Conservation (phyloP, 2,329 filamentous ascomycete species). For the Verticillium tricorpus region DNA sequence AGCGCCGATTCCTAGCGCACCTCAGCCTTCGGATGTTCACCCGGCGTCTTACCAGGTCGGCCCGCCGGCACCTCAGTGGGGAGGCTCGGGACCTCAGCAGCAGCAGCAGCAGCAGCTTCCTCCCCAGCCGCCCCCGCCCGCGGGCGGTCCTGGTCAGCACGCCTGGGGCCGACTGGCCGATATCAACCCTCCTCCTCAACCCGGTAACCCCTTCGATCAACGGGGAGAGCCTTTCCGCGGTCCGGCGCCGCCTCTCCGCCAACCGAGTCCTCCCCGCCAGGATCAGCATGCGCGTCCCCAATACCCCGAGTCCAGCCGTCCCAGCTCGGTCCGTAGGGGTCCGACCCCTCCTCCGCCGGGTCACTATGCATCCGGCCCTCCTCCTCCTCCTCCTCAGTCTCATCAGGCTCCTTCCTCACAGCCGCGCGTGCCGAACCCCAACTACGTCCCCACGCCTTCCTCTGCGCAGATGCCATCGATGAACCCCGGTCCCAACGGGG, state of each 20-base stretch:
- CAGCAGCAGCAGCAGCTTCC: conserved; percentile 31
- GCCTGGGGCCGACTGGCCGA: conserved; percentile 68
- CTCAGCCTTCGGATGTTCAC: conserved; percentile 93
- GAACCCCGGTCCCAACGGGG: conserved; percentile 31
- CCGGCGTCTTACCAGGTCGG: conserved; percentile 90
- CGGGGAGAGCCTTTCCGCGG: conserved; percentile 65
- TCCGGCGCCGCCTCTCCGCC: conserved; percentile 63
- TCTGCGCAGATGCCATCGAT: conserved; percentile 32
- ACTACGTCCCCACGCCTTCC: conserved; percentile 52
- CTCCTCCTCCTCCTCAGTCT: conserved; percentile 42
- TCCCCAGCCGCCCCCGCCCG: conserved; percentile 52
- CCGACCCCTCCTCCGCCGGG: conserved; percentile 48
- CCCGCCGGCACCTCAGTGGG: conserved; percentile 86
- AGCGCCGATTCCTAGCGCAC: conserved; percentile 67
- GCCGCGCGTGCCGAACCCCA: conserved; percentile 56
- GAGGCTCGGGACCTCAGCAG: conserved; percentile 62
- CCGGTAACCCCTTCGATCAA: conserved; percentile 77
- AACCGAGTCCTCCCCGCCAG: conserved; percentile 66
- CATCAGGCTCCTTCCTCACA: conserved; percentile 30
- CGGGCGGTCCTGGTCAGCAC: conserved; percentile 50
- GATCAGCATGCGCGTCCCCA: conserved; percentile 48
- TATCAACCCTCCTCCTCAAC: conserved; percentile 70
- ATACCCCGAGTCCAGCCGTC: conserved; percentile 13
- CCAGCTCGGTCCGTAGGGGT: conserved; percentile 42
- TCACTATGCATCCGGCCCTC: conserved; percentile 45